Conservation (phyloP, 2,329 filamentous ascomycete species). For the Apiospora marii region DNA sequence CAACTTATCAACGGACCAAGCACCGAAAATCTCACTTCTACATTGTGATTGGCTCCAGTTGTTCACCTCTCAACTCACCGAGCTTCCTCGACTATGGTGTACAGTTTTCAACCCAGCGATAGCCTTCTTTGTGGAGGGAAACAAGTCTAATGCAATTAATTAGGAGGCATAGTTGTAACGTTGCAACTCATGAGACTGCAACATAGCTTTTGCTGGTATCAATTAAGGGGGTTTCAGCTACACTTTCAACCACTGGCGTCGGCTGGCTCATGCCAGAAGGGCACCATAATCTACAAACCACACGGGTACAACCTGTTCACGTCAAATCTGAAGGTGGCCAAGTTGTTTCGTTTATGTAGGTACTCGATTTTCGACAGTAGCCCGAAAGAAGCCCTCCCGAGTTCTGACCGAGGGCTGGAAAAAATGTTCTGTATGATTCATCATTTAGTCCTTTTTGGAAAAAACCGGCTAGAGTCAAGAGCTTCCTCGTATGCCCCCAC, state of each 20-base stretch:
- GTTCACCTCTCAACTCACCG: neutral
- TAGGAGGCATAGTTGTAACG: neutral
- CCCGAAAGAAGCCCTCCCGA: neutral
- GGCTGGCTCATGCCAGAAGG: neutral
- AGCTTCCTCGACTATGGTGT: neutral
- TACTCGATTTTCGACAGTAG: neutral
- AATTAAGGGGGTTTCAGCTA: neutral
- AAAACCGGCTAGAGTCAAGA: neutral
- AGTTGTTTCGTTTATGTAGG: neutral
- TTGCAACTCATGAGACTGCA: neutral
- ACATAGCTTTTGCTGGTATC: neutral
- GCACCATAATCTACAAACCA: neutral
- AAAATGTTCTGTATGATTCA: neutral
- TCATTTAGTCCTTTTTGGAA: neutral
- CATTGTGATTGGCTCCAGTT: neutral
- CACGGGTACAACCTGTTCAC: neutral
- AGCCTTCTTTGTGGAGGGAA: neutral
- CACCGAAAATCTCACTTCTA: neutral
- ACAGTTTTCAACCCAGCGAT: neutral
- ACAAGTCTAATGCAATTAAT: neutral
- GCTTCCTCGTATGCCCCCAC: neutral
- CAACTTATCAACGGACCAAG: neutral
- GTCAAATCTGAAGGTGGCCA: neutral
- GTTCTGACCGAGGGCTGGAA: neutral
- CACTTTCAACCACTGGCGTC: neutral